These are phyloP conservation scores for Penstemon davidsonii DNA, from an alignment of 257 asterid genomes.

Conservation along the genomic window DNA sequence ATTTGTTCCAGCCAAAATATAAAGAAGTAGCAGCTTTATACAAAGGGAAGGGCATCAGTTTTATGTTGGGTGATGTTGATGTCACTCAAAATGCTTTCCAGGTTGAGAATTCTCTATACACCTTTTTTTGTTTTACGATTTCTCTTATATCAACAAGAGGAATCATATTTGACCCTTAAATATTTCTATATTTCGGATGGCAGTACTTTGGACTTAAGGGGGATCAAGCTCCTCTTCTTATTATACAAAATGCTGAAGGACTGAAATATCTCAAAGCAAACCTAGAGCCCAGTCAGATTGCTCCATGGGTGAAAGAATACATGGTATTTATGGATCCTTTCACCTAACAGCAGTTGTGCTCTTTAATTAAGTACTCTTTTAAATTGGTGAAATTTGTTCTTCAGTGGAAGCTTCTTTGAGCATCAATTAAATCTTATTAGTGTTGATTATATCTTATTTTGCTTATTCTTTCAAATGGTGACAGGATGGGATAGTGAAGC, in stretches of 20 bases:
- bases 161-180: constrained; percentile 9
- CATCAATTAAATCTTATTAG: constrained; percentile 1
- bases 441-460: constrained; percentile 1
- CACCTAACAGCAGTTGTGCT: neutral
- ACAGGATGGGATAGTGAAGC: constrained; percentile 68
- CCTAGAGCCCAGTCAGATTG: constrained; percentile 58
- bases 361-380: constrained; percentile 1
- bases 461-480: constrained; percentile 18
- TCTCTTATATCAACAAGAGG: neutral
- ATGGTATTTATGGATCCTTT: constrained; percentile 43
- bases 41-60: constrained; percentile 67
- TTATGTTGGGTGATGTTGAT: constrained; percentile 72
- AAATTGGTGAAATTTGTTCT: neutral
- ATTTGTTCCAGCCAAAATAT: constrained; percentile 53
- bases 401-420: constrained; percentile 1
- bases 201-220: constrained; percentile 74
- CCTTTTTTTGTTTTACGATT: neutral
- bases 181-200: constrained; percentile 25
- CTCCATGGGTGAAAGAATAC: constrained; percentile 63
- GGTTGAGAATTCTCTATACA: constrained; percentile 36
- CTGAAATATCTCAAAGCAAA: constrained; percentile 57
- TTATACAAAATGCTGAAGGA: constrained; percentile 49
- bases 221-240: constrained; percentile 65
- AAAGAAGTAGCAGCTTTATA: constrained; percentile 58
- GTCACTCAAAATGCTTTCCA: constrained; percentile 57